Base-by-base conservation (phyloP, 1,139 yeast species). In the Zygosaccharomyces pseudobailii region DNA sequence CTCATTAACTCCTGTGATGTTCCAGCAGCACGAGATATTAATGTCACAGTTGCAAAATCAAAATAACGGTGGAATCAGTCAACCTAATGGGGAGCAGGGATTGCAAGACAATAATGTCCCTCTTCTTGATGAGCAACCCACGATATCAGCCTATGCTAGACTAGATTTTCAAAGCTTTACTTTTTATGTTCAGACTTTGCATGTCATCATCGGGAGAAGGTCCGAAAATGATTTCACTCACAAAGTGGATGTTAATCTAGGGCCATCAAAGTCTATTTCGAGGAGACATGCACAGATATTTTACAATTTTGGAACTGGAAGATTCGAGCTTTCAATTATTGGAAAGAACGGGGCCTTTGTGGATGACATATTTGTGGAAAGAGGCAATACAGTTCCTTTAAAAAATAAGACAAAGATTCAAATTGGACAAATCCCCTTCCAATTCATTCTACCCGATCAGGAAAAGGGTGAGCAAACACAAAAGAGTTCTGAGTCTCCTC, bases 301-400 rank as follows among this genome's bases (percentile, higher is more conserved):
- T 64, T 92, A 90, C 70, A 90, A 92, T 64, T 92, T 92, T 68
- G 97, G 96, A 5, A 87, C 95, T 5, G 97, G 89, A 63, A 70
- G 95, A 55, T 92, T 90, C 62, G 97, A 90, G 68, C 69, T 92
- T 36, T 84, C 95, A 8, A 89, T 92, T 3, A 73, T 89, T 56
- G 98, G 98, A 21, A 76, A 95, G 58, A 92, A 92, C 63, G 98
- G 98, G 30, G 97, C 97, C 0, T 92, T 90, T 71, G 95, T 92
- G 3, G 92, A 90, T 66, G 96, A 89, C 57, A 73, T 73, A 28
- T 92, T 89, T 65, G 84, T 90, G 9, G 96, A 87, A 61, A 80
- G 86, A 51, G 97, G 96, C 8, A 82, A 87, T 38, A 90, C 97
- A 0, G 88, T 89, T 4, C 95, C 96, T 1, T 72, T 92, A 47